Conservation (phyloP, 2,329 filamentous ascomycete species). For the Trichoderma simmonsii region DNA sequence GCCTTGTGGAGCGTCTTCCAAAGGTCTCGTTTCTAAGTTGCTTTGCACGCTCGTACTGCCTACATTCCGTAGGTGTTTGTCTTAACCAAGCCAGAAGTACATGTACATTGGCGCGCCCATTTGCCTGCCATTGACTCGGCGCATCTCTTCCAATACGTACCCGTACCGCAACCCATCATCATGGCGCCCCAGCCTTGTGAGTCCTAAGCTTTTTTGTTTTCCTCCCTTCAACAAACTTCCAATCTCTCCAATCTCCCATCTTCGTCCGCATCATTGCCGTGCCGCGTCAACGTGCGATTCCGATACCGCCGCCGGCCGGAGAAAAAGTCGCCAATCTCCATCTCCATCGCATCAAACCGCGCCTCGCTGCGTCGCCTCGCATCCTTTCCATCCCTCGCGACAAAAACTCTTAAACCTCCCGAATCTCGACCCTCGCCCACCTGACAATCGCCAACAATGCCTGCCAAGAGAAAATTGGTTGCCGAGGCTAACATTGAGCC, state of each 20-base stretch:
- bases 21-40: neutral
- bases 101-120: neutral
- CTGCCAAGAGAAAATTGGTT: conserved; percentile 35
- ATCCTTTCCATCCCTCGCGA: neutral
- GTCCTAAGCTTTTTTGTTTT: conserved; percentile 18
- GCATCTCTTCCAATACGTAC: conserved; percentile 4
- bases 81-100: neutral
- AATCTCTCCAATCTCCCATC: neutral
- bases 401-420: neutral
- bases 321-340: neutral
- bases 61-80: conserved; percentile 2
- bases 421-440: neutral
- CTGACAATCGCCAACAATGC: conserved; percentile 26
- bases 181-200: conserved; percentile 32
- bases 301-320: neutral
- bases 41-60: neutral
- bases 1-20: conserved; percentile 13
- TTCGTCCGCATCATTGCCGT: neutral
- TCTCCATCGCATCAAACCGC: neutral
- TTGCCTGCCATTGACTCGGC: neutral
- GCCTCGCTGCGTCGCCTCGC: conserved; percentile 3
- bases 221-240: conserved; percentile 5
- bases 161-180: conserved; percentile 18
- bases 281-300: neutral
- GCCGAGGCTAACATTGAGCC: conserved; percentile 37